Evolutionary conservation across 2,329 filamentous ascomycete genomes (phyloP).

Genomic region (Arthrobotrys entomopaga): DNA sequence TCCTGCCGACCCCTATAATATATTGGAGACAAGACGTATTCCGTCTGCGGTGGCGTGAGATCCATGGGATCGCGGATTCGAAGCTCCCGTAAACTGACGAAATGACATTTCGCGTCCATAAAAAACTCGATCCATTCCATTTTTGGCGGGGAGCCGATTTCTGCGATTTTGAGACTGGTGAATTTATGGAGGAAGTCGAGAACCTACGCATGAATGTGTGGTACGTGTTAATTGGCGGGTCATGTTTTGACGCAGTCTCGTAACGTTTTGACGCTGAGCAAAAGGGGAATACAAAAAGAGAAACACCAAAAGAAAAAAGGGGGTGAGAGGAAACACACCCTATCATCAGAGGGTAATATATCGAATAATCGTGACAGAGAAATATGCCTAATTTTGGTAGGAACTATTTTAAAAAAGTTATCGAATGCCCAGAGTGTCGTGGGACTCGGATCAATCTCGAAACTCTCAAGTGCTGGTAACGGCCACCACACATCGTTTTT

Average conservation of each 20-base stretch:
- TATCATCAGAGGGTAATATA: conserved; percentile 1
- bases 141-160: conserved; percentile 10
- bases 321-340: neutral
- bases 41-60: conserved; percentile 2
- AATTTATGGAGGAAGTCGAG: conserved; percentile 3
- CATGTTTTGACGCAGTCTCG: no score
- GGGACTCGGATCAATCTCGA: neutral
- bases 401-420: conserved; percentile 4
- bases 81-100: conserved; percentile 4
- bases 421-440: conserved; percentile 11
- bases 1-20: conserved; percentile 12
- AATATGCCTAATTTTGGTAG: conserved; percentile 4
- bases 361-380: neutral
- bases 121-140: conserved; percentile 21
- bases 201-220: neutral
- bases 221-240: neutral
- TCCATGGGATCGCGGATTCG: conserved; percentile 9
- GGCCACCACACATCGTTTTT: neutral
- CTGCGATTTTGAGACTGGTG: conserved; percentile 14
- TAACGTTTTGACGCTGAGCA: neutral
- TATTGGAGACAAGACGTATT: conserved; percentile 13
- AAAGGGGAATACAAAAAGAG: neutral
- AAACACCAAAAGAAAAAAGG: neutral
- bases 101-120: conserved; percentile 11
- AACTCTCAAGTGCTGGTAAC: neutral